Base-by-base conservation (phyloP, 108 stramenopile species). In the Fistulifera solaris region DNA sequence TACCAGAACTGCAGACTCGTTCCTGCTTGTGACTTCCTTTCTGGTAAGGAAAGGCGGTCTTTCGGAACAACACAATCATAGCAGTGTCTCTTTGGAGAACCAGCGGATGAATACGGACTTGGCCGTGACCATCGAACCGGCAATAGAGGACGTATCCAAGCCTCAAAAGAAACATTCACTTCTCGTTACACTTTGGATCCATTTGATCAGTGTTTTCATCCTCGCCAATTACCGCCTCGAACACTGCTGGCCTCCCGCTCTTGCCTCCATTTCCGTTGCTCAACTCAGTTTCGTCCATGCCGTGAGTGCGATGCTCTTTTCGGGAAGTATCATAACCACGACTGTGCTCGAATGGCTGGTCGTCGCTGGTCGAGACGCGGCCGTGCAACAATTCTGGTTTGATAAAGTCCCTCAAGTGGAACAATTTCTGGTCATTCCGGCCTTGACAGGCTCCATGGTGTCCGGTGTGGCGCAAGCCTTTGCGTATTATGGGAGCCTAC, bases 221-320 rank as follows among this genome's bases (percentile, higher is more conserved):
- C 19, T 45, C 21, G 19, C 6, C 44, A 45, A 45, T 21, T 8
- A 45, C 11, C 44, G 21, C 7, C 4, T 11, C 7, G 11, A 4
- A 17, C 4, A 45, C 6, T 45, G 16, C 11, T 45, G 44, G 44
- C 44, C 44, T 6, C 7, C 44, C 21, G 21, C 44, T 45, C 44
- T 45, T 11, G 44, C 16, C 44, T 8, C 44, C 4, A 6, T 19
- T 4, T 45, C 44, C 5, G 6, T 21, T 21, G 4, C 44, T 11
- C 4, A 17, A 17, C 21, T 19, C 21, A 48, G 13, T 31, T 47
- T 67, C 19, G 23, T 61, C 1, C 66, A 67, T 56, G 66, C 66
- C 17, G n/a, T 67, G 5, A 54, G 52, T 16, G 40, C 19, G 14
- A 68, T 68, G 67, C 19, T 63, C 15, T 63, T 68, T 49, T 42